Conservation (phyloP, 768 basidiomycete genomes). For the Lactifluus subvellereus region DNA sequence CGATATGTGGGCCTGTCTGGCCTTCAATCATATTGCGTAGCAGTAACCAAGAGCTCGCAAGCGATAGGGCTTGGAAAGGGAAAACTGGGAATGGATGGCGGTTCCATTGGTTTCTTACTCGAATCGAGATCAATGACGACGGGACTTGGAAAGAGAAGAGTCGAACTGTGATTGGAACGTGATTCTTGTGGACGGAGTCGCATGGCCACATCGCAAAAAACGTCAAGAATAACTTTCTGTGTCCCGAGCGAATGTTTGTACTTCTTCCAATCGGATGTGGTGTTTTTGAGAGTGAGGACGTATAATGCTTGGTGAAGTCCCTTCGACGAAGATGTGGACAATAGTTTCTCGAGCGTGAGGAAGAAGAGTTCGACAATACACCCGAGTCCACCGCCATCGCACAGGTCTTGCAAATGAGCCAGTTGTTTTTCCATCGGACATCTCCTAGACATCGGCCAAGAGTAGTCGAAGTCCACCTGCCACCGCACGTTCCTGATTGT, state of each 20-base stretch:
- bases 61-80: too few species aligned
- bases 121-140: too few species aligned
- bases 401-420: neutral
- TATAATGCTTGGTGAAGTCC: neutral
- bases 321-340: neutral
- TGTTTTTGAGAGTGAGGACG: neutral
- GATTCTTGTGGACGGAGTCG: neutral
- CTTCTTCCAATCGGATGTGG: neutral
- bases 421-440: neutral
- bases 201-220: neutral
- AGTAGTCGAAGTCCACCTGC: too few species aligned
- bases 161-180: too few species aligned
- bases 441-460: neutral
- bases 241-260: neutral
- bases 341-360: neutral
- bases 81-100: too few species aligned
- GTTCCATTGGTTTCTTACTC: too few species aligned
- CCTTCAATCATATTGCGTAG: too few species aligned
- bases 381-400: neutral
- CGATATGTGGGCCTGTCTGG: too few species aligned
- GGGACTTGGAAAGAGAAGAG: too few species aligned
- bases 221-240: neutral
- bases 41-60: too few species aligned
- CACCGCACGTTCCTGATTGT: too few species aligned
- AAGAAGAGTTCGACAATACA: neutral